Base-by-base conservation (phyloP, 2,329 filamentous ascomycete genomes). In the Coniochaeta sp. region DNA sequence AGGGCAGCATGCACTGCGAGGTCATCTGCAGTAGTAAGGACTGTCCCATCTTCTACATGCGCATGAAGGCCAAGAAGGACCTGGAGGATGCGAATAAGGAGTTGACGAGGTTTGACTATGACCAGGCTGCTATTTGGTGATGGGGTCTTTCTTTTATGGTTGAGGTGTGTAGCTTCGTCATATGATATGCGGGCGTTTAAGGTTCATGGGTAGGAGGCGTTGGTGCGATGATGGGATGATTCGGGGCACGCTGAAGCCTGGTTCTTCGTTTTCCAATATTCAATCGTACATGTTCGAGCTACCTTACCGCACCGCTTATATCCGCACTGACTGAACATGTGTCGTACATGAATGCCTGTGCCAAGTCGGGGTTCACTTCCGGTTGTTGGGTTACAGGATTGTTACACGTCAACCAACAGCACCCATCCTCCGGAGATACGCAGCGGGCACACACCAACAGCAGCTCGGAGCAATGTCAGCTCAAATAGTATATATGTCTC, bases 31-130 rank as follows among this genome's bases (percentile, higher is more conserved):
- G 89, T 64, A 93, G 89, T 72, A 90, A 92, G 73, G 95, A 99
- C 78, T 99, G 95, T 72, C 95, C 95, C 1, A 99, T 99, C 70
- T 99, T 99, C 75, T 99, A 99, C 74, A 99, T 99, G 95, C 87
- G 95, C 5, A 99, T 99, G 95, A 99, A 99, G 82, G 93, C 93
- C 34, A 96, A 97, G 83, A 99, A 99, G 80, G 95, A 99, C 73
- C 87, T 98, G 43, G 93, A 98, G 74, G 95, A 99, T 77, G 89
- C 88, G 1, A 91, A 93, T 61, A 96, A 91, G 77, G 95, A 99
- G 74, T 75, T 99, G 68, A 84, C 84, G 67, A 81, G 95, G 67
- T 99, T 99, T 75, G 95, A 99, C 63, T 64, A 61, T 60, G 65
- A 67, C 40, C 63, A 64, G 61, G 67, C 67, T 33, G 67, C 67